These are phyloP conservation scores for Penicillium nordicum DNA, from an alignment of 2,329 filamentous ascomycete genomes.

Conservation along the genomic window DNA sequence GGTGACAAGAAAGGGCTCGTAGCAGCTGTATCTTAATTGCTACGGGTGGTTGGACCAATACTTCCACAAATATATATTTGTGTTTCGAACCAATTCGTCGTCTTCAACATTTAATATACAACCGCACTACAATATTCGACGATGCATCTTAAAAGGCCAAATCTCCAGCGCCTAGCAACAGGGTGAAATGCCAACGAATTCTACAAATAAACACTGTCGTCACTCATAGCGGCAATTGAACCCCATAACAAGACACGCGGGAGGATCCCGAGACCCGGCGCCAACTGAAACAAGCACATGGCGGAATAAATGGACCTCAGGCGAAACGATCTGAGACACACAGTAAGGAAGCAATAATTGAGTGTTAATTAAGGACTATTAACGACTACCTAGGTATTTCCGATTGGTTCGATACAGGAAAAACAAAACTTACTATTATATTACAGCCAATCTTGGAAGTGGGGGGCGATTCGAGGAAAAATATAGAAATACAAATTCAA, in stretches of 20 bases:
- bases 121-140: too few species aligned
- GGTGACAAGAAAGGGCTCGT: too few species aligned
- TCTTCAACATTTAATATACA: not conserved
- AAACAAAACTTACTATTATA: not conserved
- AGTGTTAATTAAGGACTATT: not conserved
- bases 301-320: not conserved
- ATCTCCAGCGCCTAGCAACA: not conserved
- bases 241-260: not conserved
- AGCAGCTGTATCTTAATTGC: not conserved
- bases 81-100: not conserved
- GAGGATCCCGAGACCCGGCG: not conserved
- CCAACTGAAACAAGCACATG: slow-evolving; percentile 1
- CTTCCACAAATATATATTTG: not conserved
- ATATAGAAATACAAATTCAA: not conserved
- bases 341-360: slow-evolving; percentile 1
- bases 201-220: not conserved
- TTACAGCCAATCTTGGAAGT: too few species aligned
- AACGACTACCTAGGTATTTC: not conserved
- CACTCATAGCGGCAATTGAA: not conserved
- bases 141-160: not conserved
- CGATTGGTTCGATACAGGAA: too few species aligned
- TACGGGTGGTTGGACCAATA: not conserved
- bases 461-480: not conserved
- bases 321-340: not conserved
- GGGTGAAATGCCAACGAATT: not conserved